These are phyloP conservation scores for Potentilla sterilis DNA, from an alignment of 306 rosid species.

Conservation along the genomic window DNA sequence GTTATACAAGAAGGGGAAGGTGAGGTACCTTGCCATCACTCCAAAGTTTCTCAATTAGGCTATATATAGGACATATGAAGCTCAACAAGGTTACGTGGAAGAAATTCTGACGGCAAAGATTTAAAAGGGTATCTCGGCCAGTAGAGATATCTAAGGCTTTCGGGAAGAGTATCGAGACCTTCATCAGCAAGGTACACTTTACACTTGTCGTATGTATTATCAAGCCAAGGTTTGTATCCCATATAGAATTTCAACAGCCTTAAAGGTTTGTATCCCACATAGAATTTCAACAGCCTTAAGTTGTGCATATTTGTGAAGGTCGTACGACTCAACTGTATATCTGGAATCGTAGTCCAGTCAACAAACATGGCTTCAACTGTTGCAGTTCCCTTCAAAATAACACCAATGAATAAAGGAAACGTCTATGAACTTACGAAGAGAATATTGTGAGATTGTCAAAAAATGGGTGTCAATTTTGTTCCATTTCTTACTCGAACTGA, in stretches of 20 bases:
- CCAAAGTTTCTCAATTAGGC: not conserved
- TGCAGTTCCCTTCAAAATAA: constrained; percentile 7
- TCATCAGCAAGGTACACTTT: not conserved
- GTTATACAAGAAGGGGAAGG: not conserved
- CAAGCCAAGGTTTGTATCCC: too few species aligned
- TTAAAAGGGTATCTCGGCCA: constrained; percentile 7
- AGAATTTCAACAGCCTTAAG: constrained; percentile 15
- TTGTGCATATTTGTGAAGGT: constrained; percentile 29
- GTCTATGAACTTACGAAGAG: too few species aligned
- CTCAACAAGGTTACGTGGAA: constrained; percentile 10
- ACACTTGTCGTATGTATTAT: too few species aligned
- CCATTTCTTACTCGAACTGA: too few species aligned
- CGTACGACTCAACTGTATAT: not conserved
- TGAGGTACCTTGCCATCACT: not conserved
- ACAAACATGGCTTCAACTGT: constrained; percentile 9
- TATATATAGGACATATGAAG: not conserved
- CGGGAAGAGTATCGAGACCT: constrained; percentile 5
- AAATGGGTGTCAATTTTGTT: too few species aligned
- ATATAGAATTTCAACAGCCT: constrained; percentile 7
- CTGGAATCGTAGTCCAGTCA: not conserved
- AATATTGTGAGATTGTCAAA: too few species aligned
- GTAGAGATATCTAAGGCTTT: constrained; percentile 11
- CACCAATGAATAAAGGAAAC: not conserved
- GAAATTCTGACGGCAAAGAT: not conserved
- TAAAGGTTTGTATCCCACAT: not conserved